Base-by-base conservation (phyloP, 805 yeast genomes). In the Pichia manshurica region DNA sequence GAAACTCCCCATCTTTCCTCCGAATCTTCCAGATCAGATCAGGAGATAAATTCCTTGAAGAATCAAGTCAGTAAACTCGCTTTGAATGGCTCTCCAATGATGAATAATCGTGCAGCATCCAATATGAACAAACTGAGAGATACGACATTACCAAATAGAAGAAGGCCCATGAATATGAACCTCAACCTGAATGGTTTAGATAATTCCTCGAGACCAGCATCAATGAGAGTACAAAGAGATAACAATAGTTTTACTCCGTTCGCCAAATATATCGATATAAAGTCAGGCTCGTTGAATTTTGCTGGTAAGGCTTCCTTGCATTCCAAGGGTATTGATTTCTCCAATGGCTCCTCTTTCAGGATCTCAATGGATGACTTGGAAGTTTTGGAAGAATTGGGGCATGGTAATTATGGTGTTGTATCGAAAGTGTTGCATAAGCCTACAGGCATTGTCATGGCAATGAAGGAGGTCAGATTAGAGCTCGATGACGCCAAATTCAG, bases 401-500 rank as follows among this genome's bases (percentile, higher is more conserved):
- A 91, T 41, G 99, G 99, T 9, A 93, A 93, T 67, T 93, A 93
- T 65, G 99, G 99, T 46, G 87, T 95, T 1, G 99, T 93, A 7
- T 79, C 90, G 20, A 90, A 89, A 65, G 99, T 91, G 3, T 69
- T 87, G 39, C 97, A 93, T 66, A 87, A 82, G 60, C 98, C 98
- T 12, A 89, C 96, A 0, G 86, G 88, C 19, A 85, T 91, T 17
- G 68, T 81, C 17, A 89, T 93, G 97, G 98, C 98, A 2, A 88
- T 93, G 95, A 93, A 93, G 65, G 98, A 93, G 64, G 96, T 93
- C 39, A 73, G 96, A 46, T 70, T 93, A 40, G 98, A 91, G 63
- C 73, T 93, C 51, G 98, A 93, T 61, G 97, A 91, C 59, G 76
- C 87, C n/a, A 89, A 89, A 62, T 87, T 93, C 64, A 77, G 91